A percentile compares a stretch with the other conserved stretches of the same genome.
These are phyloP conservation scores for Trichoderma brevicompactum DNA, from an alignment of 2,329 filamentous ascomycete genomes.

Conservation along the genomic window DNA sequence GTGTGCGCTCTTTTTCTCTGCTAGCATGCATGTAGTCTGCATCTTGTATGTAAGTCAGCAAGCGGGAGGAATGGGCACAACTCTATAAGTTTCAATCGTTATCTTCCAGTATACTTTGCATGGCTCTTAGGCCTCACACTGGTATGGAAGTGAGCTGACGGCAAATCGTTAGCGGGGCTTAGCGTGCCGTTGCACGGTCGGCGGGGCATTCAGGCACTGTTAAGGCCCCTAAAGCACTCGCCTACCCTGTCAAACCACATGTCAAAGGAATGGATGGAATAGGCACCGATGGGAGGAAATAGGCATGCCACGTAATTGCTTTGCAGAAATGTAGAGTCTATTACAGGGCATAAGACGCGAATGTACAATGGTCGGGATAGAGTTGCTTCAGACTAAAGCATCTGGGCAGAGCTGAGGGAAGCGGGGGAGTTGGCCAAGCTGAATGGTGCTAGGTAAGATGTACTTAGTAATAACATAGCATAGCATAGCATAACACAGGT, in stretches of 20 bases:
- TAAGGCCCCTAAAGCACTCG: neutral
- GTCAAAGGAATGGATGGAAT: neutral
- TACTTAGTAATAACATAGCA: too few species aligned
- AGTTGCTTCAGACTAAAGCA: too few species aligned
- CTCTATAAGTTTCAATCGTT: too few species aligned
- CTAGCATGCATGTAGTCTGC: neutral
- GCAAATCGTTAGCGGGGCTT: slow-evolving; percentile 25
- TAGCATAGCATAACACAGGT: too few species aligned
- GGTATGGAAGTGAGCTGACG: slow-evolving; percentile 12
- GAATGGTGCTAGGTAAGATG: too few species aligned
- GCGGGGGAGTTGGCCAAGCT: too few species aligned
- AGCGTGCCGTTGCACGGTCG: slow-evolving; percentile 12
- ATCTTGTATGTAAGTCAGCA: neutral
- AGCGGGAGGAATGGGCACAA: neutral
- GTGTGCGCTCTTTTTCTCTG: neutral
- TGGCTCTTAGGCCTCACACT: neutral
- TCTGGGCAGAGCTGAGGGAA: too few species aligned
- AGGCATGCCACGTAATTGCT: too few species aligned
- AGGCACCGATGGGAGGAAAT: neutral
- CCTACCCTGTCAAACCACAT: slow-evolving; percentile 5
- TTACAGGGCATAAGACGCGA: too few species aligned
- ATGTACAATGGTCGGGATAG: too few species aligned
- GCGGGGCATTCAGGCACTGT: slow-evolving; percentile 12
- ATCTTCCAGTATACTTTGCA: neutral
- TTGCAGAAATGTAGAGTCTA: too few species aligned